These are phyloP conservation scores for Mycena vitilis DNA, from an alignment of 768 basidiomycete genomes.

Conservation along the genomic window DNA sequence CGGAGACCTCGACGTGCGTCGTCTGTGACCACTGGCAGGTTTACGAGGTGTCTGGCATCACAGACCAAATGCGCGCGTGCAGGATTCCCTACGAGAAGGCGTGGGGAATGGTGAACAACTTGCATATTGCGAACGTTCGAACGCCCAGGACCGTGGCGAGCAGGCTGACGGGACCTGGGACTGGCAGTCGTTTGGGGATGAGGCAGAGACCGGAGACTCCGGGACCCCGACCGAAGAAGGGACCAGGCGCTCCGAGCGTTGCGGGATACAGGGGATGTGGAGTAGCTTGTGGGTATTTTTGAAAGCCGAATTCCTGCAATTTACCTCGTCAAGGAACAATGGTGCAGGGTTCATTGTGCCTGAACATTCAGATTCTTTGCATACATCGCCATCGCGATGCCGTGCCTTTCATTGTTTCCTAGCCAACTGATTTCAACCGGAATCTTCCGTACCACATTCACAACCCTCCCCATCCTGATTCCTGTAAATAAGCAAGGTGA, in stretches of 20 bases:
- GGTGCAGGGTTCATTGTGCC: not conserved
- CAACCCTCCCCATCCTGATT: no score
- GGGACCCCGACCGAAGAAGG: not conserved
- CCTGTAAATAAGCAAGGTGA: no score
- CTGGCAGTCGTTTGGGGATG: slow-evolving; percentile 9
- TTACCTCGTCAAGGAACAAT: not conserved
- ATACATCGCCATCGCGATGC: no score
- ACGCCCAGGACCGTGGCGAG: slow-evolving; percentile 17
- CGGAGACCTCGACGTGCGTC: slow-evolving; percentile 30
- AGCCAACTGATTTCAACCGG: no score
- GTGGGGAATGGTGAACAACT: slow-evolving; percentile 10
- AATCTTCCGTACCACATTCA: no score
- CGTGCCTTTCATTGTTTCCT: no score
- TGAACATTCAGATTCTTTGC: no score
- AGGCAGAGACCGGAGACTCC: not conserved
- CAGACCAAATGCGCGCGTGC: slow-evolving; percentile 16
- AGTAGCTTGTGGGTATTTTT: not conserved
- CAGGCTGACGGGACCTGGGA: slow-evolving; percentile 25
- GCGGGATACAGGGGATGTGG: not conserved
- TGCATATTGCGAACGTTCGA: slow-evolving; percentile 22
- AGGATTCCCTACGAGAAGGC: slow-evolving; percentile 25
- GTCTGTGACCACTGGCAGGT: slow-evolving; percentile 27
- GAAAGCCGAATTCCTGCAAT: not conserved
- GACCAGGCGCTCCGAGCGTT: not conserved
- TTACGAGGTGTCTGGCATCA: slow-evolving; percentile 2